A percentile compares a stretch with the other conserved stretches of the same genome.
Conservation (phyloP, 208 protist genomes). For the Crithidia thermophila region DNA sequence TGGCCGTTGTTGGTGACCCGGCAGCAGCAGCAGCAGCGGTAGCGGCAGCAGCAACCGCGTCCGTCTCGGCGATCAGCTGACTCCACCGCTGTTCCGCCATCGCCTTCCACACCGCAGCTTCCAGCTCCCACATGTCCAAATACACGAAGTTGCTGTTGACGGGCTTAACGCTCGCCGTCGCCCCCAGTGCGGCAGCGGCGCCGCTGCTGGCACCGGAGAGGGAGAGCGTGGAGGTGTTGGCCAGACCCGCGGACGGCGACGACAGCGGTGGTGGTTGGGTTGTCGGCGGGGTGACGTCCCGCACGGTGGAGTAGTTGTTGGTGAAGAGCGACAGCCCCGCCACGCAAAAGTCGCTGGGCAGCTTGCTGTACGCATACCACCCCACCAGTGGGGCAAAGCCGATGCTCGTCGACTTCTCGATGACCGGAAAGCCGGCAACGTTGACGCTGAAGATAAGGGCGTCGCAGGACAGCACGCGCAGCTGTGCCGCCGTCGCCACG, state of each 20-base stretch:
- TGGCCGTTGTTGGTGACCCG: no score
- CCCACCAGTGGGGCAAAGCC: slow-evolving; percentile 26
- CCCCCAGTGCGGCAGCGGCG: background rate
- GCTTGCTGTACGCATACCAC: slow-evolving; percentile 40
- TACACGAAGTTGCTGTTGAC: slow-evolving; percentile 14
- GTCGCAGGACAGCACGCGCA: slow-evolving; percentile 27
- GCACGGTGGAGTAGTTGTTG: slow-evolving; percentile 42
- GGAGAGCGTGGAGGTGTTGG: no score
- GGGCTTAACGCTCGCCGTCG: background rate
- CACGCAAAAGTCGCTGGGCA: slow-evolving; percentile 30
- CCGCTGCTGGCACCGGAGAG: background rate
- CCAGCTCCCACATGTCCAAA: slow-evolving; percentile 18
- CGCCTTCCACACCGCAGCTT: slow-evolving; percentile 20
- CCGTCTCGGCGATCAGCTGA: background rate
- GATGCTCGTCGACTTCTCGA: slow-evolving; percentile 30
- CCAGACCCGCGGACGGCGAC: background rate
- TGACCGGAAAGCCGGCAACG: slow-evolving; percentile 21
- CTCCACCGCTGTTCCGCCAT: slow-evolving; percentile 16
- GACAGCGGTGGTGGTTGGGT: background rate
- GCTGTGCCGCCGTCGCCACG: slow-evolving; percentile 26
- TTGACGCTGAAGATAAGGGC: slow-evolving; percentile 22
- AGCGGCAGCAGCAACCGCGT: background rate
- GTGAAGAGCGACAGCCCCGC: slow-evolving; percentile 40
- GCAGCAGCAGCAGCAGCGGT: background rate
- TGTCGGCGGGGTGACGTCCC: slow-evolving; percentile 14